Percentiles rank a stretch among this genome's conserved stretches.
Conservation (phyloP, 208 protist genomes). For the Acanthamoeba royreba region DNA sequence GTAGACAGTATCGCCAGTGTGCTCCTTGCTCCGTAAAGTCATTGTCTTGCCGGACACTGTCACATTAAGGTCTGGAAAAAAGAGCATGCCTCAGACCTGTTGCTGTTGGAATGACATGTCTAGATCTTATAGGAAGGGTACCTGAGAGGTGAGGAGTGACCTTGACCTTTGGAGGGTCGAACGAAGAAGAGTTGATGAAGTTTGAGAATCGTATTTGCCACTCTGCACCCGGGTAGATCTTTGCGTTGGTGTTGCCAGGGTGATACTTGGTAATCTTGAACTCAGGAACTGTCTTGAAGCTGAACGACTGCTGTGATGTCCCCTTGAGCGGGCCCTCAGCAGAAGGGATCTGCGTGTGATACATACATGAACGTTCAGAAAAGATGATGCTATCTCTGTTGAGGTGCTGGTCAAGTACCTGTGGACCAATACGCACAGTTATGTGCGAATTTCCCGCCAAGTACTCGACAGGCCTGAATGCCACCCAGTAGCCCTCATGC, state of each 20-base stretch:
- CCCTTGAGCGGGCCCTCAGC: not conserved
- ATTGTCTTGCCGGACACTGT: not conserved
- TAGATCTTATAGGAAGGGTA: not conserved
- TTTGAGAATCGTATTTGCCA: constrained; percentile 46
- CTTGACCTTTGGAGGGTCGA: not conserved
- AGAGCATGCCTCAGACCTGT: too few species aligned
- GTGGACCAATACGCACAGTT: not conserved
- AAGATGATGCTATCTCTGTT: not conserved
- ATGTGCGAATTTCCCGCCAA: not conserved
- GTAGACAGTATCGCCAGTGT: constrained; percentile 23
- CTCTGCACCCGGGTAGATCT: constrained; percentile 47
- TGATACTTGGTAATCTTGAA: constrained; percentile 36
- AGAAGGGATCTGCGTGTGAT: not conserved
- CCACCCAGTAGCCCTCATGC: constrained; percentile 44
- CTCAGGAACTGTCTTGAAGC: constrained; percentile 44
- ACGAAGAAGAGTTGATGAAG: not conserved
- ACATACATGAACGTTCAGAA: not conserved
- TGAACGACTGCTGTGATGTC: not conserved
- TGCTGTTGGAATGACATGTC: too few species aligned
- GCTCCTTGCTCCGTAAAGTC: not conserved
- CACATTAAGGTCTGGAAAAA: not conserved
- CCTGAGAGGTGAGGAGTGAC: constrained; percentile 2
- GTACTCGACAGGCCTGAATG: not conserved
- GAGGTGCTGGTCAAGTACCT: not conserved
- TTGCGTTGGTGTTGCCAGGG: not conserved